Percentiles rank a stretch among this genome's conserved stretches.
Conservation (phyloP, 495 filamentous ascomycete species). For the Podospora appendiculata region DNA sequence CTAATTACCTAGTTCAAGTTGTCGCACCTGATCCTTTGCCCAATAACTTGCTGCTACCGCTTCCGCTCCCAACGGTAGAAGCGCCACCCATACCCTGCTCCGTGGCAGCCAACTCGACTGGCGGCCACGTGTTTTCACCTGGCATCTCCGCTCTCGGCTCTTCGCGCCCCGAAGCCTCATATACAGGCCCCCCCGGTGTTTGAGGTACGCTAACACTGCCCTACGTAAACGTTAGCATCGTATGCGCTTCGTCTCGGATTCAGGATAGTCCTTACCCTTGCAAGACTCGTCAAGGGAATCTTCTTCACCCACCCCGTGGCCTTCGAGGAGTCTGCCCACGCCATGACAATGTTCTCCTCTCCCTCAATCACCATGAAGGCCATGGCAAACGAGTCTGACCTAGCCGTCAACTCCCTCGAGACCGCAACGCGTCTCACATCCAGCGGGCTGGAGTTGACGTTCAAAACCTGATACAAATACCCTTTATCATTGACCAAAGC, state of each 20-base stretch:
- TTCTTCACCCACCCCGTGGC: slow-evolving; percentile 24
- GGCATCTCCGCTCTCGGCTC: background rate
- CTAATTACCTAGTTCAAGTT: no score
- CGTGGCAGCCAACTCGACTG: background rate
- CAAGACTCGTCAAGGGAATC: slow-evolving; percentile 8
- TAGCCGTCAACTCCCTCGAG: slow-evolving; percentile 23
- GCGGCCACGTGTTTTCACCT: background rate
- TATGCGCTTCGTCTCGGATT: no score
- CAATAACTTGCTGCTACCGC: no score
- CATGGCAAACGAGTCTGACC: slow-evolving; percentile 25
- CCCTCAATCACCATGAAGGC: slow-evolving; percentile 23
- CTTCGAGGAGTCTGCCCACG: slow-evolving; percentile 25
- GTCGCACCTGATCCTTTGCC: no score
- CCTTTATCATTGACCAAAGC: slow-evolving; percentile 32
- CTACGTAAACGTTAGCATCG: background rate
- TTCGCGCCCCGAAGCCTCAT: background rate
- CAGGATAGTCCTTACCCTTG: background rate
- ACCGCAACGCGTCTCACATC: slow-evolving; percentile 19
- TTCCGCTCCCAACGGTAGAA: no score
- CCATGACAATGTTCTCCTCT: slow-evolving; percentile 26
- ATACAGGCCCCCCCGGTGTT: background rate
- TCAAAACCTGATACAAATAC: slow-evolving; percentile 25
- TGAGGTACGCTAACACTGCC: background rate
- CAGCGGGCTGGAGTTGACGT: slow-evolving; percentile 25
- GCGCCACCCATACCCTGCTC: background rate